Base-by-base conservation (phyloP, 1,284 basidiomycete genomes). In the Tylopilus sp. region DNA sequence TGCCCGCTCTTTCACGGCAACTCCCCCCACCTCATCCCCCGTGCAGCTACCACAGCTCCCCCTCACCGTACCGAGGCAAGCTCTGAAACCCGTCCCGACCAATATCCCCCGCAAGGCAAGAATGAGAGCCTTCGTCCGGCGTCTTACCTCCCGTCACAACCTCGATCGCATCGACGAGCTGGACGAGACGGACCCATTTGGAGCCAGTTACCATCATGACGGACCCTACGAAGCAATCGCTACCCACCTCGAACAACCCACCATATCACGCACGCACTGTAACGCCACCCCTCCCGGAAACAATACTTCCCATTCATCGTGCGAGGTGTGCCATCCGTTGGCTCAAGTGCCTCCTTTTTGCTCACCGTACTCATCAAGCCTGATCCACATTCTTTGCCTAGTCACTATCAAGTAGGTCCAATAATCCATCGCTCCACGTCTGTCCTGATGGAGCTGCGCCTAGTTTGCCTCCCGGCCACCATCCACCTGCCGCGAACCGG, bases 81-180 rank as follows among this genome's bases (percentile, higher is more conserved):
- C 36, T 4, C 26, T 44, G 7, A 39, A 36, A 21, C 47, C 57
- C 18, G 39, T 45, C 33, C 25, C 18, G 6, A 30, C 16, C 29
- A 44, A 34, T 2, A 28, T 45, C 6, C 45, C 37, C 19, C 52
- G 51, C 41, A 67, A 45, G 41, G 44, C 34, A 38, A 52, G 33
- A 13, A 63, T 69, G 54, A 68, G 46, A 16, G 54, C 63, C 5
- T 37, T 69, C 23, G 51, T 69, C 34, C 64, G 55, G 30, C 60
- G 53, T 7, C 42, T 68, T 13, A 63, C 65, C 29, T 64, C 58
- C 38, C 65, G 53, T 50, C 70, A 58, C 57, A 74, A 78, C 47
- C 71, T 89, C 41, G 86, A 88, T 66, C 74, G 75, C 25, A 84
- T 89, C 52, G 86, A 89, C 58, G 83, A 87, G 63, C 65, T 89